A percentile compares a stretch with the other conserved stretches of the same genome.
Conservation (phyloP, 169 alveolate species). For the Babesia gibsoni region DNA sequence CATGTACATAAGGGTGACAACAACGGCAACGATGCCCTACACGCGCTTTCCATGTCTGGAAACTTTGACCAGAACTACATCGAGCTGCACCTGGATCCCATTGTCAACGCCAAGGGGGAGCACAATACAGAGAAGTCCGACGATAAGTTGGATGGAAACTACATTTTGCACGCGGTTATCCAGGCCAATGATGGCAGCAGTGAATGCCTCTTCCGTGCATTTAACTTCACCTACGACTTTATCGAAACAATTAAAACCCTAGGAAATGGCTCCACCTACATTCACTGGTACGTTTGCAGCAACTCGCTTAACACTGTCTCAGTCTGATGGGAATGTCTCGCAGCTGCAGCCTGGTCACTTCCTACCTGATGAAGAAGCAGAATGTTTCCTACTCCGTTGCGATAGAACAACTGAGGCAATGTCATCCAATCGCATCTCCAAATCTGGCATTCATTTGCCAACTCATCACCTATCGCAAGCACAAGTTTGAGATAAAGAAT, state of each 20-base stretch:
- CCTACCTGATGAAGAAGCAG: conserved; percentile 61
- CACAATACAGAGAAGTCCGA: neutral
- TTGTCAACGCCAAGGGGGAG: neutral
- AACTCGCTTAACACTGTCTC: neutral
- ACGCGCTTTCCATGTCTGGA: neutral
- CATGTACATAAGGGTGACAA: neutral
- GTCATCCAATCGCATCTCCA: conserved; percentile 49
- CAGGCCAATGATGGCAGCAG: conserved; percentile 29
- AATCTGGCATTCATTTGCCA: conserved; percentile 48
- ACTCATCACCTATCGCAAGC: conserved; percentile 40
- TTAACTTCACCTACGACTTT: conserved; percentile 37
- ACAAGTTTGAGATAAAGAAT: conserved; percentile 10
- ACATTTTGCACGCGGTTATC: conserved; percentile 36
- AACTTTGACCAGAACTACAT: conserved; percentile 18
- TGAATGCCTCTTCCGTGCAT: conserved; percentile 38
- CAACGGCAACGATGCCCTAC: neutral
- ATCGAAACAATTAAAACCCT: conserved; percentile 21
- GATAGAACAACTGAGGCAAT: conserved; percentile 4
- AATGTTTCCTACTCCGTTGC: conserved; percentile 22
- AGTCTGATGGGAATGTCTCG: conserved; percentile 58
- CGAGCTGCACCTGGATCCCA: conserved; percentile 53
- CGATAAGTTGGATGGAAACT: neutral
- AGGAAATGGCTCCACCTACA: conserved; percentile 22
- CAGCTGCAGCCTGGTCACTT: conserved; percentile 33
- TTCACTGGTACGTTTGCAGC: conserved; percentile 41